Base-by-base conservation (phyloP, 345 rosid genomes). In the Toxicodendron radicans region DNA sequence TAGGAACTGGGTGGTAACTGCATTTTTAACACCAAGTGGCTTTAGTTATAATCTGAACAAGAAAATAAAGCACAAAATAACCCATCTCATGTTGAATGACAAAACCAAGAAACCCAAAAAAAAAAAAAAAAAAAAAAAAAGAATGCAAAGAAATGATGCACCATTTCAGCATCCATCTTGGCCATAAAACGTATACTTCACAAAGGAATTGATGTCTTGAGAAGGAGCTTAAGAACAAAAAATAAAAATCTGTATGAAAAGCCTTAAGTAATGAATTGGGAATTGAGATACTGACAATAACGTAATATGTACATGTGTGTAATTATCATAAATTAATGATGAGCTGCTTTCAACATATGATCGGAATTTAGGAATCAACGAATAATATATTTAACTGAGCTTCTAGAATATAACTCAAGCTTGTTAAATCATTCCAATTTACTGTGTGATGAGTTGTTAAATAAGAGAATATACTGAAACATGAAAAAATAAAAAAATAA, bases 1-100 rank as follows among this genome's bases (percentile, higher is more conserved):
- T 78, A 0, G 99, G 98, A 77, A 95, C 86, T 49, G 99, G 99
- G 75, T 95, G 99, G 83, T 95, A 95, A 80, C 99, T 95, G 79
- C 71, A 84, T 38, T 70, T 61, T 58, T 79, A 64, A 58, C 75
- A 76, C 63, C 51, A 75, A 71, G 17, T 3, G 43, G 65, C 35
- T 46, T 35, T 10, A 33, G 27, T 73, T 49, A 62, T 43, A 14
- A 43, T 16, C 63, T 18, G 10, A 68, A 14, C 41, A n/a, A 59
- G 3, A 27, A 57, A 45, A 20, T 23, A 16, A 41, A 69, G 64
- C 67, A 65, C 5, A 48, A 23, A 18, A 32, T 14, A 56, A 2
- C 4, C 20, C 1, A 38, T 35, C 20, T 14, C 38, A 58, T 10
- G 14, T 38, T 7, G 16, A 45, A 17, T 20, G 56, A 48, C 14